A percentile compares a stretch with the other conserved stretches of the same genome.
Conservation (phyloP, 1,284 basidiomycete genomes). For the Hemileia vastatrix region DNA sequence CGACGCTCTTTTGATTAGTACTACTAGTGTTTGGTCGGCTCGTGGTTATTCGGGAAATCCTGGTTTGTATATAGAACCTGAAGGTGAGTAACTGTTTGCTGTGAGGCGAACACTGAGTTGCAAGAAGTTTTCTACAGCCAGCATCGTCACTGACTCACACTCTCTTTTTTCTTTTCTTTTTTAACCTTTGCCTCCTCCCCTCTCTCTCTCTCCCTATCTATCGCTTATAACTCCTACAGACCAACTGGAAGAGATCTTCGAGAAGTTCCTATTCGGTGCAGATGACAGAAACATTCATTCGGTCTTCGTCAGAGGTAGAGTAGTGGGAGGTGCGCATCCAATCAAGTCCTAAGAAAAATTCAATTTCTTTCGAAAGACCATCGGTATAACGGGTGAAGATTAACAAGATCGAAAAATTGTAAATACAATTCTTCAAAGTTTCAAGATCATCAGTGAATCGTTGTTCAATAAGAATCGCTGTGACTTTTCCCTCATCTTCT, state of each 20-base stretch:
- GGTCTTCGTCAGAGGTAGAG: constrained; percentile 73
- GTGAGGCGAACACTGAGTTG: constrained; percentile 42
- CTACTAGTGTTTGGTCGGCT: constrained; percentile 50
- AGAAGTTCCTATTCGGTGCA: constrained; percentile 40
- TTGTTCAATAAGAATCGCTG: too few species aligned
- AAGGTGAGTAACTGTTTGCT: constrained; percentile 11
- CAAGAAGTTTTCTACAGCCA: constrained; percentile 40
- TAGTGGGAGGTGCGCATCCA: constrained; percentile 58
- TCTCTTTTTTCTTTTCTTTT: constrained; percentile 1
- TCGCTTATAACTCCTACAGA: constrained; percentile 46
- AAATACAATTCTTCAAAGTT: too few species aligned
- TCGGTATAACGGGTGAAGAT: too few species aligned
- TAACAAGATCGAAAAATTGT: too few species aligned
- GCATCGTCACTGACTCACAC: constrained; percentile 10
- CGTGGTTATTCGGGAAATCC: too few species aligned
- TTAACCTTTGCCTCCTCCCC: neutral
- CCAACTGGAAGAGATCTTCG: constrained; percentile 38
- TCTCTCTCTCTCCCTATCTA: constrained; percentile 5
- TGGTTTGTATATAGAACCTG: constrained; percentile 51
- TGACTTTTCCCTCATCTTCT: too few species aligned
- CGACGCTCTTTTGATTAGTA: constrained; percentile 69
- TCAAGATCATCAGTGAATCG: too few species aligned
- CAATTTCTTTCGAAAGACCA: neutral
- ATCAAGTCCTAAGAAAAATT: neutral
- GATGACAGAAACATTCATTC: constrained; percentile 76